phyloP scores from a whole-genome alignment of 257 asterid genomes.

The Gardenia jasminoides region DNA sequence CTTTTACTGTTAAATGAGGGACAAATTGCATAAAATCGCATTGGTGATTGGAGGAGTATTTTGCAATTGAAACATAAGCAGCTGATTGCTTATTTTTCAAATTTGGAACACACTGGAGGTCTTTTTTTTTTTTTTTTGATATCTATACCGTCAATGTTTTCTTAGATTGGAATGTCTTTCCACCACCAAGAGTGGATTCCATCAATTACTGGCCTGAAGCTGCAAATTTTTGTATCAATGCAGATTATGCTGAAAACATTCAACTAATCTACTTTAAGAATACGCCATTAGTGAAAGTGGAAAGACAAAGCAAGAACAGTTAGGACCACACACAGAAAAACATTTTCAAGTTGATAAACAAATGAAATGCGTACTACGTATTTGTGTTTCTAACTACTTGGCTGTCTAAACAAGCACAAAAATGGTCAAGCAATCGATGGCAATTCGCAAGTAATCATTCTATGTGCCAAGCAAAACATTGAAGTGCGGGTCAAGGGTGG shows the following conservation, averaged over 20 bases:
- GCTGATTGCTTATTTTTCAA: background rate
- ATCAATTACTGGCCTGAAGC: background rate
- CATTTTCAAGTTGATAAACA: background rate
- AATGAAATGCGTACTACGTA: background rate
- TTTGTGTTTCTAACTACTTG: background rate
- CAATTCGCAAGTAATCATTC: slow-evolving; percentile 6
- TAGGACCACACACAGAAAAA: slow-evolving; percentile 5
- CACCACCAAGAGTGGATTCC: background rate
- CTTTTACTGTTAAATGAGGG: background rate
- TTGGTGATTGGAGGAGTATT: background rate
- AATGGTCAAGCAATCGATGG: background rate
- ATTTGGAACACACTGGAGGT: background rate
- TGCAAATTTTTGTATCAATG: background rate
- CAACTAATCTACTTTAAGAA: slow-evolving; percentile 12
- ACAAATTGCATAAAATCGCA: background rate
- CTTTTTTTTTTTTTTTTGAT: no score
- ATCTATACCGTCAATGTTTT: background rate
- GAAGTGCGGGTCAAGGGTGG: background rate
- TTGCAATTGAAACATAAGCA: background rate
- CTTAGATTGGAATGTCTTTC: background rate
- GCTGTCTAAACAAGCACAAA: background rate
- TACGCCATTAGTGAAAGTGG: slow-evolving; percentile 12
- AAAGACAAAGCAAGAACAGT: slow-evolving; percentile 5
- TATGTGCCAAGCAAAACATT: background rate
- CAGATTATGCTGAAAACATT: background rate